Evolutionary conservation across 495 filamentous ascomycete genomes (phyloP).

Genomic region (Penicillium antarcticum): DNA sequence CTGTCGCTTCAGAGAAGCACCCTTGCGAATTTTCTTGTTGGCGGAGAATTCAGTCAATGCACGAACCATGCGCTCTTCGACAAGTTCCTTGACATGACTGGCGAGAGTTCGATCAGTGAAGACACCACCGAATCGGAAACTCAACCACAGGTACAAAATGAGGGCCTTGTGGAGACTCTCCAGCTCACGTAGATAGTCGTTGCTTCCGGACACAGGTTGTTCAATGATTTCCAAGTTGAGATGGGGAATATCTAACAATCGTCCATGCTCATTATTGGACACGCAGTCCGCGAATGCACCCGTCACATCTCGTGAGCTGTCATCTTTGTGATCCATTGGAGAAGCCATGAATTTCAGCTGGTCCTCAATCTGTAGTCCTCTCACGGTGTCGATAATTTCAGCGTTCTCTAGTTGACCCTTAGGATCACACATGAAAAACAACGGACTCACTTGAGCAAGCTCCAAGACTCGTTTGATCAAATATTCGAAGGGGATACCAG

Average conservation of each 20-base stretch:
- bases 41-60: slow-evolving; percentile 56
- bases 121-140: slow-evolving; percentile 66
- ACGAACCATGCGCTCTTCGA: slow-evolving; percentile 73
- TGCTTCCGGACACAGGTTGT: slow-evolving; percentile 36
- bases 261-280: slow-evolving; percentile 57
- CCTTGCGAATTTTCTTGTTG: slow-evolving; percentile 44
- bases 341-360: slow-evolving; percentile 72
- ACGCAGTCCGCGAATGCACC: slow-evolving; percentile 64
- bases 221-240: slow-evolving; percentile 69
- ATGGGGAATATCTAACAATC: slow-evolving; percentile 59
- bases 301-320: slow-evolving; percentile 35
- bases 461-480: slow-evolving; percentile 70
- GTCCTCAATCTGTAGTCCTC: slow-evolving; percentile 63
- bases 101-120: slow-evolving; percentile 76
- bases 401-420: slow-evolving; percentile 59
- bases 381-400: slow-evolving; percentile 63
- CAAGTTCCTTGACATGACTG: slow-evolving; percentile 72
- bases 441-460: slow-evolving; percentile 51
- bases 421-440: slow-evolving; percentile 71
- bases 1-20: slow-evolving; percentile 40
- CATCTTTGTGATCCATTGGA: slow-evolving; percentile 44
- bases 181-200: slow-evolving; percentile 57
- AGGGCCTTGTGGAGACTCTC: slow-evolving; percentile 79
- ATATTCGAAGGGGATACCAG: slow-evolving; percentile 70
- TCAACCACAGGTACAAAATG: slow-evolving; percentile 85